Percentiles rank a stretch among this genome's conserved stretches.
These are phyloP conservation scores for Candida glucosophila DNA, from an alignment of 1,139 yeast species.

Conservation along the genomic window DNA sequence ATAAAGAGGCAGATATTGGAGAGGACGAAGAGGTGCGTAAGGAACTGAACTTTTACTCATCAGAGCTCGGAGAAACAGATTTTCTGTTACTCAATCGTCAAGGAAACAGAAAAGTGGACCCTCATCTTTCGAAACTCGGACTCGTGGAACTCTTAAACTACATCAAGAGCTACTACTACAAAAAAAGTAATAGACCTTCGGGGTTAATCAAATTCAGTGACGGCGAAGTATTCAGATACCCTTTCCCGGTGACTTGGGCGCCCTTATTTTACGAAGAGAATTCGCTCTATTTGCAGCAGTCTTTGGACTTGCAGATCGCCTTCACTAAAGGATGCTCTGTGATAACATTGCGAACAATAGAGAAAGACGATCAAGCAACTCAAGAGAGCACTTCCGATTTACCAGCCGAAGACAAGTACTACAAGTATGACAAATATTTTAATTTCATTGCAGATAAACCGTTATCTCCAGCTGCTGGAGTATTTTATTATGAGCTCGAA, in stretches of 20 bases:
- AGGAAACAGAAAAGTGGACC: conserved; percentile 19
- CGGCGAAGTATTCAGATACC: conserved; percentile 18
- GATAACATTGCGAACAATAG: conserved; percentile 14
- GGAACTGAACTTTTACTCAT: conserved; percentile 5
- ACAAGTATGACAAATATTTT: conserved; percentile 12
- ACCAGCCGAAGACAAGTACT: conserved; percentile 2
- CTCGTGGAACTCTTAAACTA: conserved; percentile 17
- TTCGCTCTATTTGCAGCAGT: conserved; percentile 13
- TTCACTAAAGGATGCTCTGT: conserved; percentile 22
- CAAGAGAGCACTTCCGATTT: conserved; percentile 2
- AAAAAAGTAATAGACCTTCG: conserved; percentile 15
- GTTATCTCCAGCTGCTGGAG: conserved; percentile 22
- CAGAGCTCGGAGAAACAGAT: conserved; percentile 16
- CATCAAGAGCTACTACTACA: conserved; percentile 14
- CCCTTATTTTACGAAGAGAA: conserved; percentile 23
- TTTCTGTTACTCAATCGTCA: conserved; percentile 22
- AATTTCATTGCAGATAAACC: conserved; percentile 31
- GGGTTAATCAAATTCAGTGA: conserved; percentile 20
- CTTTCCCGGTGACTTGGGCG: conserved; percentile 34
- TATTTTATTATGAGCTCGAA: conserved; percentile 32
- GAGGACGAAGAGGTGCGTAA: conserved; percentile 7
- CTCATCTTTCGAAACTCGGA: no score
- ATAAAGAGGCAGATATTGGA: conserved; percentile 3
- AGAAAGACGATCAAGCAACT: conserved; percentile 1
- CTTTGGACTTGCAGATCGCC: conserved; percentile 15